Evolutionary conservation across 129 eudicot species (phyloP).

Genomic region (Tanacetum coccineum): DNA sequence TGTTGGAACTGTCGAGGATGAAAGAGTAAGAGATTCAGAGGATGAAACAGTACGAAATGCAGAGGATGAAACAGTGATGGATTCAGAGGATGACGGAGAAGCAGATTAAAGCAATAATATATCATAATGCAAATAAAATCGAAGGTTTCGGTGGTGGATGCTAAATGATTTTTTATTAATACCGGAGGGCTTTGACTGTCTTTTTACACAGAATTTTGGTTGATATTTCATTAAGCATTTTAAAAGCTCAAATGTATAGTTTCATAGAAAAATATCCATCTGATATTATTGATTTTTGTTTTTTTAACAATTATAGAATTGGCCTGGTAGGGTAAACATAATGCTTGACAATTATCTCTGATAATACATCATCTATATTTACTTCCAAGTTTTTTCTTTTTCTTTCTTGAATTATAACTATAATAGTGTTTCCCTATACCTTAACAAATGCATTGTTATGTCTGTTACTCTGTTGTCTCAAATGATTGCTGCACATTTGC

Average conservation of each 20-base stretch:
- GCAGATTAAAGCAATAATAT: constrained; percentile 17
- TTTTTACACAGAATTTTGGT: background rate
- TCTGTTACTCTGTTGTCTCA: background rate
- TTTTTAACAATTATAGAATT: background rate
- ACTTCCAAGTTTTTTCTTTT: background rate
- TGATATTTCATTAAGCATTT: background rate
- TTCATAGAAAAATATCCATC: background rate
- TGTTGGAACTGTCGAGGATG: constrained; percentile 31
- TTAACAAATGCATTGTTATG: background rate
- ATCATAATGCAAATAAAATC: background rate
- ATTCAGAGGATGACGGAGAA: constrained; percentile 14
- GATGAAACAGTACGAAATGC: constrained; percentile 16
- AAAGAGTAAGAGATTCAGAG: background rate
- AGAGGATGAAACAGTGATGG: constrained; percentile 22
- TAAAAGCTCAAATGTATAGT: background rate
- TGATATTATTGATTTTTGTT: background rate
- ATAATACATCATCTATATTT: background rate
- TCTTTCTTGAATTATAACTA: background rate
- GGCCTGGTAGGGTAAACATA: background rate
- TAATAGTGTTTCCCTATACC: background rate
- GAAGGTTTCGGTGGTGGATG: constrained; percentile 11
- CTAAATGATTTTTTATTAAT: background rate
- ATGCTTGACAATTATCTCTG: background rate
- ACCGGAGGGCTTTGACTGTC: background rate
- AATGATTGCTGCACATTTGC: background rate